Evolutionary conservation across 1,139 yeast species (phyloP).

Genomic region (Taphrina betulina): DNA sequence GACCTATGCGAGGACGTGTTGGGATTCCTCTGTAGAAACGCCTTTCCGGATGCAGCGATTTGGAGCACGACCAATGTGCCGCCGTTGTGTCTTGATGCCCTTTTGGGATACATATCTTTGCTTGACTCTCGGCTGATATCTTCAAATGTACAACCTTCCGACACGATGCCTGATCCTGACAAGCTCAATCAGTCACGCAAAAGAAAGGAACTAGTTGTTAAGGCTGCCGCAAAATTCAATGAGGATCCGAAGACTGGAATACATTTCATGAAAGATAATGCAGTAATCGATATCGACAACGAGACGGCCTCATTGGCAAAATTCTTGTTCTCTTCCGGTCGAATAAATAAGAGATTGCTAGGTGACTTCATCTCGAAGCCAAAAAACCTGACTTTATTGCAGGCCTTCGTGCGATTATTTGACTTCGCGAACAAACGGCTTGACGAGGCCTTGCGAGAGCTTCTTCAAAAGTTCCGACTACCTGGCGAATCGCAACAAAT

Average conservation of each 20-base stretch:
- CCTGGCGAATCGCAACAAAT: constrained; percentile 98
- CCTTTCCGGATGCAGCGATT: constrained; percentile 41
- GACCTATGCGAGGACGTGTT: constrained; percentile 73
- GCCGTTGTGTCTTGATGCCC: constrained; percentile 87
- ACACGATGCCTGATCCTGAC: constrained; percentile 34
- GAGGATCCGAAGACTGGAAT: constrained; percentile 76
- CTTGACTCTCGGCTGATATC: constrained; percentile 55
- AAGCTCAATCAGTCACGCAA: constrained; percentile 49
- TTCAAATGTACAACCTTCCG: background rate
- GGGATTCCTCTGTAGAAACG: constrained; percentile 62
- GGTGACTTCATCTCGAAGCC: constrained; percentile 88
- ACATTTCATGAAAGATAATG: constrained; percentile 57
- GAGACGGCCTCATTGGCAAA: constrained; percentile 64
- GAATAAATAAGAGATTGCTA: constrained; percentile 77
- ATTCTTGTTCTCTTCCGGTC: constrained; percentile 75
- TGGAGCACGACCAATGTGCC: constrained; percentile 85
- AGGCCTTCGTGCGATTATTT: constrained; percentile 64
- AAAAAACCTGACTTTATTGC: constrained; percentile 58
- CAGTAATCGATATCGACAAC: constrained; percentile 59
- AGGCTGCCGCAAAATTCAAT: constrained; percentile 72
- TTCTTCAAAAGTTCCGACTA: constrained; percentile 78
- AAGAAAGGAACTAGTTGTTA: constrained; percentile 68
- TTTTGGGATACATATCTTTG: constrained; percentile 68
- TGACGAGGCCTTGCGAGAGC: constrained; percentile 85
- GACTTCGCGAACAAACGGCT: constrained; percentile 77